These are phyloP conservation scores for Fusarium anguioides DNA, from an alignment of 2,329 filamentous ascomycete species.

Conservation along the genomic window DNA sequence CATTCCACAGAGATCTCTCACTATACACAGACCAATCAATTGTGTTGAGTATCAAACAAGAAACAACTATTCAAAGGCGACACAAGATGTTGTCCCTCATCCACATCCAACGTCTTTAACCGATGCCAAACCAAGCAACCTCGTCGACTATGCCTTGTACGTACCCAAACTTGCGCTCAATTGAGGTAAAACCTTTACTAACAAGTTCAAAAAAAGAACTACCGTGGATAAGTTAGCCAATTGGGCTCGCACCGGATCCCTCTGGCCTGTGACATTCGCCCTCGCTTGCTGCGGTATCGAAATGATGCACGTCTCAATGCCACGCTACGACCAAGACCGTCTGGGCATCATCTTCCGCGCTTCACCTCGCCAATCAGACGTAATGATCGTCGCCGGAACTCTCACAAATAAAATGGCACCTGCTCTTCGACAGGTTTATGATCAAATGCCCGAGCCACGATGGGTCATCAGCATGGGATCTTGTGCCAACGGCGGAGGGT, in stretches of 20 bases:
- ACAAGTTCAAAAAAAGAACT: slow-evolving; percentile 52
- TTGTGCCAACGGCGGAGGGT: slow-evolving; percentile 77
- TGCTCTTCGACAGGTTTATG: slow-evolving; percentile 71
- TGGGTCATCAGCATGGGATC: slow-evolving; percentile 77
- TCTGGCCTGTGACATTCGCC: slow-evolving; percentile 72
- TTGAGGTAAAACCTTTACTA: too few species aligned
- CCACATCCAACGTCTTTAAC: background rate
- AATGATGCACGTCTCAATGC: slow-evolving; percentile 73
- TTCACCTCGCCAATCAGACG: slow-evolving; percentile 71
- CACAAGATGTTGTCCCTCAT: background rate
- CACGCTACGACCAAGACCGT: slow-evolving; percentile 71
- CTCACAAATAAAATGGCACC: slow-evolving; percentile 76
- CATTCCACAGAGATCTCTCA: background rate
- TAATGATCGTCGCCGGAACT: slow-evolving; percentile 75
- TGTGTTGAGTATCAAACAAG: background rate
- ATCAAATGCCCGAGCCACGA: slow-evolving; percentile 74
- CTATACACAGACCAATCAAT: background rate
- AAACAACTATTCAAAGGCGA: background rate
- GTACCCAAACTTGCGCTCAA: background rate
- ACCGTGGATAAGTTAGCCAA: slow-evolving; percentile 65
- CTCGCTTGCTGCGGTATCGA: slow-evolving; percentile 71
- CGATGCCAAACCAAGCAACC: slow-evolving; percentile 16
- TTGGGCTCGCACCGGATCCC: slow-evolving; percentile 68
- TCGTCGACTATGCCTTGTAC: slow-evolving; percentile 33
- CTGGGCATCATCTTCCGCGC: slow-evolving; percentile 75